Base-by-base conservation (phyloP, 1,284 basidiomycete species). In the Cryptococcus floricola region DNA sequence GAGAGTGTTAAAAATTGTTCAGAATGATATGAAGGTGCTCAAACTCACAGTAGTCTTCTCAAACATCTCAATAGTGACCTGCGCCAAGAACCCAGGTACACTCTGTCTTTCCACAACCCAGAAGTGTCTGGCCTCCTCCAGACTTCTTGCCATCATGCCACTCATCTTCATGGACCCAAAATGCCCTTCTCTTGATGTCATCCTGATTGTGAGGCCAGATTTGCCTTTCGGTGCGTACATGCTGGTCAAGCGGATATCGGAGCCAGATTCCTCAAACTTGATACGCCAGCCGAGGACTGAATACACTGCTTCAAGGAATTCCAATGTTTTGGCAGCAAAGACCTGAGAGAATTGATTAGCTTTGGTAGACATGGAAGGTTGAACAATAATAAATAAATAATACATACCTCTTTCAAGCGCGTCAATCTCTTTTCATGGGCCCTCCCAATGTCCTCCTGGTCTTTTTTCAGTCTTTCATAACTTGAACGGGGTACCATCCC, bases 281-380 rank as follows among this genome's bases (percentile, higher is more conserved):
- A 83, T 77, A 19, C 80, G 77, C 76, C 80, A 83, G 6, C 82
- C 82, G 51, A 83, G 79, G 7, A 83, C 73, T 10, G 78, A 80
- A 58, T 79, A 78, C 47, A 82, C 78, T 3, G 80, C 79, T 62
- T 81, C 79, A 5, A 82, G 75, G 65, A 82, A 80, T 57, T 81
- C 79, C 64, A 79, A 78, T 5, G 80, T 80, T 63, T 82, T 82
- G 45, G 75, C 74, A 5, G 74, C 72, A 61, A 81, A 81, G 39
- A 71, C 70, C 74, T 78, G 61, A n/a, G 28, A 31, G 6, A 44
- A 38, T 2, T 23, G 18, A n/a, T 8, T 9, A 34, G 18, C 27
- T 39, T 27, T 41, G 37, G 43, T 25, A 42, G 19, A 46, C 16
- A n/a, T 13, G 13, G 13, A 14, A 23, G 10, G 9, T 8, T 25